Base-by-base conservation (phyloP, 768 basidiomycete species). In the Coprinopsis marcescibilis region DNA sequence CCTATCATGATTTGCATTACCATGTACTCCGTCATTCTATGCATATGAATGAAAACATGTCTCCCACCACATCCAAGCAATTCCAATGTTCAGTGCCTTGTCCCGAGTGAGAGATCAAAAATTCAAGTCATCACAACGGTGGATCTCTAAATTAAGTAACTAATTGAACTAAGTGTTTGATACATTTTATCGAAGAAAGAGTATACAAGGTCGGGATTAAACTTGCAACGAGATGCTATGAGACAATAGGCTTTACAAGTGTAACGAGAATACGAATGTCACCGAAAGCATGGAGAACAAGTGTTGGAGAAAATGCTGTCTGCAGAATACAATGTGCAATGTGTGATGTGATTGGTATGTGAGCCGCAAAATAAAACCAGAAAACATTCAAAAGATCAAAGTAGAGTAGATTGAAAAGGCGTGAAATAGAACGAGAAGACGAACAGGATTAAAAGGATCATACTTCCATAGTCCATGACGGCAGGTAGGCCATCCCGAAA, bases 191-290 rank as follows among this genome's bases (percentile, higher is more conserved):
- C 11, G 60, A 61, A 61, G 62, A 71, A 76, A 78, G 77, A 82
- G 79, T 84, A 84, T 80, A 83, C 71, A 76, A 75, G 74, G 74
- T 2, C 19, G 26, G 78, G 71, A 71, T 77, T 76, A n/a, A 72
- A 72, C 76, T 75, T 76, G 75, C 72, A 71, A 73, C 55, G 67
- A 60, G 62, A 63, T 74, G 78, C 76, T 80, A 80, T 81, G 73
- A 80, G 70, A 78, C 80, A 81, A 71, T 75, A 76, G 73, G 70
- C 74, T 73, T 71, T 78, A 78, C 76, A 80, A 77, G 73, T 77
- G 75, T 57, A 61, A 68, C 46, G 46, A 70, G 68, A 61, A 63
- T 63, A 63, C 64, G 62, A 62, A 64, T 60, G 60, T 61, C 66
- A 66, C 65, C 65, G 68, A 71, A 71, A 71, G 67, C 68, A 76